A percentile compares a stretch with the other conserved stretches of the same genome.
phyloP scores from a whole-genome alignment of 306 rosid genomes.

The Mucuna pruriens region DNA sequence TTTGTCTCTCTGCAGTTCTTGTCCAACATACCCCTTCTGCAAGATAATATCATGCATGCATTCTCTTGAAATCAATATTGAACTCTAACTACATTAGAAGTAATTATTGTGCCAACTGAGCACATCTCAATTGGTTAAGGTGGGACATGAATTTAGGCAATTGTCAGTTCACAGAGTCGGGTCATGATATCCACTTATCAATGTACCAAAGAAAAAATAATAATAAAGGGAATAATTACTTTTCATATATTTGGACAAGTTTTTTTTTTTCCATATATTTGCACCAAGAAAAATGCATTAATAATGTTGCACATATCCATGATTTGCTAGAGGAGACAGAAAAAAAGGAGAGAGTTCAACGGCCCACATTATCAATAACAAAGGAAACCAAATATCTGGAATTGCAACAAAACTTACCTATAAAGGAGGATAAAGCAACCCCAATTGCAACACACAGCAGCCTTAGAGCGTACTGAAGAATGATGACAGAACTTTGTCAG shows the following conservation, averaged over 20 bases:
- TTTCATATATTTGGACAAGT: background rate
- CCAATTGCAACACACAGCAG: conserved; percentile 61
- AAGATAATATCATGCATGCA: background rate
- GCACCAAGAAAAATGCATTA: background rate
- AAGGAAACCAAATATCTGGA: background rate
- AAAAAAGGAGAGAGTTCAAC: background rate
- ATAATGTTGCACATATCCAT: background rate
- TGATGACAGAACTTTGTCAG: conserved; percentile 17
- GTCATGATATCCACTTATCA: conserved; percentile 5
- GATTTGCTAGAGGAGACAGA: background rate
- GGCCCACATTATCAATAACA: background rate
- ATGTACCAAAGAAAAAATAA: background rate
- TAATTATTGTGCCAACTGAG: background rate
- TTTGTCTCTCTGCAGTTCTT: conserved; percentile 84
- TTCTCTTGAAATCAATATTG: conserved; percentile 20
- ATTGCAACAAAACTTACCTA: conserved; percentile 50
- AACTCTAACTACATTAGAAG: background rate
- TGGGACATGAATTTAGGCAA: background rate
- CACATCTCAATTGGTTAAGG: conserved; percentile 3
- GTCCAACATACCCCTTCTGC: conserved; percentile 87
- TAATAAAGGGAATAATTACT: background rate
- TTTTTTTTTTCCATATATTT: background rate
- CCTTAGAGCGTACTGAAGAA: conserved; percentile 61
- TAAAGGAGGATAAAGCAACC: conserved; percentile 68
- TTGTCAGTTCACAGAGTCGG: background rate